These are phyloP conservation scores for Arthrocladium fulminans DNA, from an alignment of 2,329 filamentous ascomycete species.

Conservation along the genomic window DNA sequence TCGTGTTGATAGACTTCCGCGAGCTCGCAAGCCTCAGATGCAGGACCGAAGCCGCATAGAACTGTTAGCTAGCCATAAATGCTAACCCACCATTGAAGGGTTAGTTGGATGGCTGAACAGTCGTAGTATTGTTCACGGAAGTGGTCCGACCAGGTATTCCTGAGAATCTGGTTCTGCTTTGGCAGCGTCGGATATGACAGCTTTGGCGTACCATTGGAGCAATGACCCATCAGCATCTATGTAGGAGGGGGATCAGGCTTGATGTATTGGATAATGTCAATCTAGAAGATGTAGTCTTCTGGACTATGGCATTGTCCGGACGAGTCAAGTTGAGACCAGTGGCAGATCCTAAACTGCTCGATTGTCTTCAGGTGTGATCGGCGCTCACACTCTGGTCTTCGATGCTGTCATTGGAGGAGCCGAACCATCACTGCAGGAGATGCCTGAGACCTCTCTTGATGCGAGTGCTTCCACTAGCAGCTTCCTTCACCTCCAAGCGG, in stretches of 20 bases:
- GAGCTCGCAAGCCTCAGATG: conserved; percentile 33
- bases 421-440: conserved; percentile 8
- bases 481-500: conserved; percentile 14
- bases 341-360: conserved; percentile 35
- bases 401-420: conserved; percentile 25
- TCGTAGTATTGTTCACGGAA: conserved; percentile 37
- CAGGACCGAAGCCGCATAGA: conserved; percentile 33
- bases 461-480: conserved; percentile 10
- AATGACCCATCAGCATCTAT: conserved; percentile 30
- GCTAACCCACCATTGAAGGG: conserved; percentile 21
- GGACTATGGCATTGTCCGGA: conserved; percentile 26
- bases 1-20: conserved; percentile 29
- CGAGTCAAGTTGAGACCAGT: conserved; percentile 40
- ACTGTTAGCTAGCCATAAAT: conserved; percentile 35
- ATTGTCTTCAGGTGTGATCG: conserved; percentile 36
- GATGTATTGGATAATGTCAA: conserved; percentile 43
- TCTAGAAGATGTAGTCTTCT: conserved; percentile 42
- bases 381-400: conserved; percentile 35
- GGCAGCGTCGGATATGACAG: conserved; percentile 29
- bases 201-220: conserved; percentile 39
- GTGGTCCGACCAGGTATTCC: conserved; percentile 42
- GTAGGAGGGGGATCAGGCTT: conserved; percentile 41
- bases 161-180: conserved; percentile 12
- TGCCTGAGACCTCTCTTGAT: conserved; percentile 4
- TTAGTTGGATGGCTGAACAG: conserved; percentile 23